Evolutionary conservation across 768 basidiomycete species (phyloP).

Genomic region (Dacryopinax spathularia): DNA sequence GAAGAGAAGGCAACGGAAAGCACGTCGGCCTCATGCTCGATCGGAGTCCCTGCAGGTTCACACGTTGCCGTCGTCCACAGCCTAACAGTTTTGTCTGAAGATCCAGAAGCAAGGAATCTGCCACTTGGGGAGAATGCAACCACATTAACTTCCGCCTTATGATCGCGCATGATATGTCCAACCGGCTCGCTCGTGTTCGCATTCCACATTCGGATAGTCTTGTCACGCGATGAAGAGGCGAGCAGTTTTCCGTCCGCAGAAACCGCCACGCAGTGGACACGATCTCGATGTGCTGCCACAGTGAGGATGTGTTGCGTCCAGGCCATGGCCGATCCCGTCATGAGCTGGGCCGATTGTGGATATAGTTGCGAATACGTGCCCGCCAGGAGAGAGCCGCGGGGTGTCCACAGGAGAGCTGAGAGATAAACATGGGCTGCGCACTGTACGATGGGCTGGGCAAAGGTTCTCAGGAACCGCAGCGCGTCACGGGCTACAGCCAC

Average conservation of each 20-base stretch:
- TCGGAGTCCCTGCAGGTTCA: neutral
- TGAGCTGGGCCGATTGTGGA: neutral
- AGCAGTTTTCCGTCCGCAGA: constrained; percentile 3
- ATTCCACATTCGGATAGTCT: constrained; percentile 5
- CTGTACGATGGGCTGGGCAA: neutral
- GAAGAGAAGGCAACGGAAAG: constrained; percentile 33
- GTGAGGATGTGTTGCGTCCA: neutral
- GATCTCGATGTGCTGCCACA: neutral
- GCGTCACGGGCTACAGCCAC: too few relatives aligned
- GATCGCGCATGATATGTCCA: constrained; percentile 3
- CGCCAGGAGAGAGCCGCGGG: neutral
- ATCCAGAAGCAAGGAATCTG: constrained; percentile 30
- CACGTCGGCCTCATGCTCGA: constrained; percentile 19
- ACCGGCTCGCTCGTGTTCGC: constrained; percentile 25
- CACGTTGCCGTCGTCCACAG: constrained; percentile 12
- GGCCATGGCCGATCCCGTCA: neutral
- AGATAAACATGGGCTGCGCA: neutral
- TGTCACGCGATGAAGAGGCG: constrained; percentile 4
- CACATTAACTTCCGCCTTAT: constrained; percentile 26
- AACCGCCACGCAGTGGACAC: constrained; percentile 3
- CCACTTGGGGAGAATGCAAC: constrained; percentile 33
- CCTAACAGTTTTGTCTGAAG: constrained; percentile 32
- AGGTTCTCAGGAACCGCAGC: neutral
- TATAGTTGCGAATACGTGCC: neutral
- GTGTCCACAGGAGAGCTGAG: neutral